Evolutionary conservation across 352 stramenopile genomes (phyloP), one percentile per base, ranked within the genome.

Genomic region (Globisporangium yorkense): DNA sequence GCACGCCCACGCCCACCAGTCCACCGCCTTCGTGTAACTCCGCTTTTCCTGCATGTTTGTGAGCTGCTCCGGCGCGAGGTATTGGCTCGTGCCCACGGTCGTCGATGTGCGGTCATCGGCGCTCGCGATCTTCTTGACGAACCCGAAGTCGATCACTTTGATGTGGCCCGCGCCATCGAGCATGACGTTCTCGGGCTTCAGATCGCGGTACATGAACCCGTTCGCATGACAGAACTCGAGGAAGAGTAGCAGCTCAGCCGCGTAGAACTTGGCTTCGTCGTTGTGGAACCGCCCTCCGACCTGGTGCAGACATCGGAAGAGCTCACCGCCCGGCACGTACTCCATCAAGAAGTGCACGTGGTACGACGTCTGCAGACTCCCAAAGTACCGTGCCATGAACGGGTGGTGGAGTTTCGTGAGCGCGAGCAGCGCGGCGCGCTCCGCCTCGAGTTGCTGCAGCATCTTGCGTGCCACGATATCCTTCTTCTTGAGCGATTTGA

Each of bases 171-270:
- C 41, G 3, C 72, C 68, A 47, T 93, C 83, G 45, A 97, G 64
- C 56, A 97, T 55, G 49, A 97, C 76, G 61, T 97, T 97, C 54
- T 96, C 86, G 4, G 88, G 88, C 67, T 97, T 97, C 39, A 97
- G 69, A 51, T 97, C 87, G 8, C 87, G 72, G 65, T 96, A 96
- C 66, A 96, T 89, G 54, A 72, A 87, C 15, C 70, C 66, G 31
- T 83, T 71, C 1, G 33, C 24, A 39, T 91, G 83, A 16, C 76
- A 78, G 13, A 51, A 63, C 49, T 79, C 68, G 48, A 93, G 62
- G 35, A 87, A 84, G n/a, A 77, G 40, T 39, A 89, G 54, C 18
- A 89, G 66, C 54, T 89, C 78, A 1, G 75, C 70, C 7, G 79
- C 79, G 65, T 90, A 93, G 54, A 93, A 93, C 63, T 89, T 90